These are phyloP conservation scores for Russula compacta DNA, from an alignment of 768 basidiomycete genomes.

Conservation along the genomic window DNA sequence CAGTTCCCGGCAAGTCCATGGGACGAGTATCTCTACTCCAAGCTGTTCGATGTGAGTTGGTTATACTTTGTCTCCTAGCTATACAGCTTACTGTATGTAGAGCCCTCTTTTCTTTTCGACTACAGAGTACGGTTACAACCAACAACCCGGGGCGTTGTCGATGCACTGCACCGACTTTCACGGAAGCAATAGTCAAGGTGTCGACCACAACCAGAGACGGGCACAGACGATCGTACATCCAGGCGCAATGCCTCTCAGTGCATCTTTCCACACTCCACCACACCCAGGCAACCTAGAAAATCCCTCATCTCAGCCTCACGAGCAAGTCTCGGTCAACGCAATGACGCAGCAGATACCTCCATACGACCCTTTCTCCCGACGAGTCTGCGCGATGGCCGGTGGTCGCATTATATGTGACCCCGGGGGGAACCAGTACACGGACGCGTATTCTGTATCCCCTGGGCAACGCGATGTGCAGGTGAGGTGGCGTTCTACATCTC, in stretches of 20 bases:
- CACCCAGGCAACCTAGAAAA: too few relatives aligned
- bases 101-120: neutral
- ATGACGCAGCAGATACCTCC: neutral
- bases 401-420: too few relatives aligned
- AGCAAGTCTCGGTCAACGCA: neutral
- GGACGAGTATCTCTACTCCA: neutral
- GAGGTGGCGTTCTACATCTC: neutral
- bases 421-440: too few relatives aligned
- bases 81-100: neutral
- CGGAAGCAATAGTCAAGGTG: neutral
- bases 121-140: neutral
- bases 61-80: neutral
- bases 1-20: too few relatives aligned
- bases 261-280: neutral
- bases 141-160: neutral
- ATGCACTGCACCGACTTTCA: neutral
- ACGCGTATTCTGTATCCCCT: neutral
- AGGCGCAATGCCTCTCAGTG: too few relatives aligned
- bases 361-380: neutral
- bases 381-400: neutral
- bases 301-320: neutral
- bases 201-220: neutral
- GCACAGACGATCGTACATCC: neutral
- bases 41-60: neutral
- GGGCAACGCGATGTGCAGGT: neutral